These are phyloP conservation scores for Spinacia oleracea DNA, from an alignment of 179 eudicot species.

Conservation along the genomic window DNA sequence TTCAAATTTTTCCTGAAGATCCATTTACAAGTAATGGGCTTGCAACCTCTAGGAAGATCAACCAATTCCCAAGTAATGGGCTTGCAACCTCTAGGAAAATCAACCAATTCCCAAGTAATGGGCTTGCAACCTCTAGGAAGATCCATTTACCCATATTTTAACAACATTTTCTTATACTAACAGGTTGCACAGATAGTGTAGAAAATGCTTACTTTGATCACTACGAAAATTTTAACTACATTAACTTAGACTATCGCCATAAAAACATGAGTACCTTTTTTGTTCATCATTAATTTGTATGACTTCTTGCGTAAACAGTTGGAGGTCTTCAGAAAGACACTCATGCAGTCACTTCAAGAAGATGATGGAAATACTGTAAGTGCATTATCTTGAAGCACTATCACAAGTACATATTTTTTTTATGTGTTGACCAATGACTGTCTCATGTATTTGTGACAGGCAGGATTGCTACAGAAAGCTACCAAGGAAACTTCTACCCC, in stretches of 20 bases:
- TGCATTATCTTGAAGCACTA: conserved; percentile 2
- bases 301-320: conserved; percentile 45
- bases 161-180: no score
- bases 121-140: no score
- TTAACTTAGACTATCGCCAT: neutral
- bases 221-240: no score
- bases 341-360: conserved; percentile 88
- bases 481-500: conserved; percentile 28
- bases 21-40: no score
- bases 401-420: neutral
- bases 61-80: no score
- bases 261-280: neutral
- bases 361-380: conserved; percentile 81
- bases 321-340: conserved; percentile 86
- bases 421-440: conserved; percentile 4
- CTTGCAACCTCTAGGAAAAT: no score
- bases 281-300: neutral
- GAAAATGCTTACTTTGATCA: no score
- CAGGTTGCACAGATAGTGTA: no score
- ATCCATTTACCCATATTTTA: no score
- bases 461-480: conserved; percentile 35
- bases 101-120: no score
- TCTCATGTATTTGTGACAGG: conserved; percentile 33
- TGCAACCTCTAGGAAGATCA: no score
- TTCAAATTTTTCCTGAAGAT: no score